Percentiles rank a stretch among this genome's conserved stretches.
Evolutionary conservation across 73 alveolate genomes (phyloP).

Genomic region (Tetrahymena borealis): DNA sequence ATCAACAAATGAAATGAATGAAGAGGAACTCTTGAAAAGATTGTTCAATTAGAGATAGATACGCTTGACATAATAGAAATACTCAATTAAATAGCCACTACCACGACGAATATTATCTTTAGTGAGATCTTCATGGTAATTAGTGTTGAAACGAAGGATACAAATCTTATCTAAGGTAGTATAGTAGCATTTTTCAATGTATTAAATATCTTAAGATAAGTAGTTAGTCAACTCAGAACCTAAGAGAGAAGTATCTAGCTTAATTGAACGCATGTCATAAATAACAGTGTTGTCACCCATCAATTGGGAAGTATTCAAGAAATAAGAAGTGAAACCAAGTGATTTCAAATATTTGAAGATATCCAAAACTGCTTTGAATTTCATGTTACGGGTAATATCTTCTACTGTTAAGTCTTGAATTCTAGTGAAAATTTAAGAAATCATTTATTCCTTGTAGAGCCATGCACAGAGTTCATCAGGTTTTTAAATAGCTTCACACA

Average conservation of each 20-base stretch:
- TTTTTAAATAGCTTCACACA: neutral
- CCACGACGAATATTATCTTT: neutral
- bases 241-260: neutral
- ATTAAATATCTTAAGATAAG: neutral
- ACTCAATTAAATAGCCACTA: neutral
- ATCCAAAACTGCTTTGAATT: neutral
- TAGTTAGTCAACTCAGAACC: neutral
- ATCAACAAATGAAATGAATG: neutral
- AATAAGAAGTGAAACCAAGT: neutral
- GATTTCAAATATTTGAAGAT: neutral
- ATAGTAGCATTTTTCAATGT: neutral
- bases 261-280: neutral
- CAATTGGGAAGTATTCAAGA: neutral
- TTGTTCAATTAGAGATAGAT: neutral
- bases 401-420: neutral
- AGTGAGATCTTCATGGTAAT: neutral
- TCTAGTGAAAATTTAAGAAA: neutral
- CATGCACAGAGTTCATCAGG: slow-evolving; percentile 4
- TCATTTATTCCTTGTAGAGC: neutral
- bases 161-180: neutral
- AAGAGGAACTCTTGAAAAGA: neutral
- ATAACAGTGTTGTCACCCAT: neutral
- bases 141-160: neutral
- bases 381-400: neutral
- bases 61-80: neutral